Base-by-base conservation (phyloP, 2,329 filamentous ascomycete genomes). In the Didymosphaeria variabile region DNA sequence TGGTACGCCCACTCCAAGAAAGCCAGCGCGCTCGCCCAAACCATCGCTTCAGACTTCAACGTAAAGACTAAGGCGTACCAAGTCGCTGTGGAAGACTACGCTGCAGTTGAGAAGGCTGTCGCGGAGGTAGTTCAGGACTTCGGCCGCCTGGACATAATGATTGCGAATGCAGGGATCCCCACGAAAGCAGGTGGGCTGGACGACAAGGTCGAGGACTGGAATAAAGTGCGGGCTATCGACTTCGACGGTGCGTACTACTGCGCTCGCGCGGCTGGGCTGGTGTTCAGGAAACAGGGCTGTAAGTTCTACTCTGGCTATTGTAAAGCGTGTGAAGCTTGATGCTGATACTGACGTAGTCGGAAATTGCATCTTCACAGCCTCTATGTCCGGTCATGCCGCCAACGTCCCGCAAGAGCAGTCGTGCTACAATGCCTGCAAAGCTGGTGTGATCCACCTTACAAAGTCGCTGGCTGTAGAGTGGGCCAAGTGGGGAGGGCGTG, bases 361-460 rank as follows among this genome's bases (percentile, higher is more conserved):
- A n/a, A 54, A 54, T 38, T 54, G 93, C 76, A 85, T 94, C 73
- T 87, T 92, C 65, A 88, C 93, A 55, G 90, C 90, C 46, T 92
- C 89, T 72, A 93, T 82, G 77, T 80, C 79, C 36, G 80, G 79
- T 50, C 69, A 70, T 26, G 72, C 80, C 38, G 80, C 81, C 68
- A 81, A 81, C 72, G 80, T 78, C 65, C 79, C 91, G 6, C 91
- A 94, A 81, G 89, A 92, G 82, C 91, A 94, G 82, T 88, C 85
- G 52, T 91, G 89, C 81, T 94, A 94, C 86, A 94, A 94, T 74
- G 90, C 90, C 10, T 92, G 89, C 80, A 94, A 94, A 85, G 91
- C 91, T 17, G 91, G 88, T 70, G 90, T 93, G 40, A 86, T 92
- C 67, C 89, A 92, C 80, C 86, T 93, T 57, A 90, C 88, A 79